Conservation (phyloP, 148 eudicot species). For the Camellia sinensis region DNA sequence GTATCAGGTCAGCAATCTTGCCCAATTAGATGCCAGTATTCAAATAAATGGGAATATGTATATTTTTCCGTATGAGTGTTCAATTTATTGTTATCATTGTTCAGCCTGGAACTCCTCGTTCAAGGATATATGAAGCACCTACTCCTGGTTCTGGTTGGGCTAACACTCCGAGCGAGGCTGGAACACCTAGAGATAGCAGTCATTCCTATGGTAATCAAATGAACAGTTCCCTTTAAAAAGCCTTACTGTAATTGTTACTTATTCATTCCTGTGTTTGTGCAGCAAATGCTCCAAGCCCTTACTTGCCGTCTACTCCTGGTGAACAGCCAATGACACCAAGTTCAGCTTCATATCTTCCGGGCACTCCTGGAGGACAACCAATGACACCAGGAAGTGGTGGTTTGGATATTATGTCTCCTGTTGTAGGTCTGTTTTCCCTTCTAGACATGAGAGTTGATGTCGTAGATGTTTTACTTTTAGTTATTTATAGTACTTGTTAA, state of each 20-base stretch:
- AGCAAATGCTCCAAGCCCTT: constrained; percentile 99
- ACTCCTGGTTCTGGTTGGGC: constrained; percentile 97
- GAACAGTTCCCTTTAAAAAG: neutral
- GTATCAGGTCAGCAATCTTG: constrained; percentile 60
- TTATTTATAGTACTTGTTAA: too few species aligned
- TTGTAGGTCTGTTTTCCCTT: constrained; percentile 48
- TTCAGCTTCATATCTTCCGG: constrained; percentile 77
- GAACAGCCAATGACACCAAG: constrained; percentile 92
- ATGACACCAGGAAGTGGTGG: constrained; percentile 93
- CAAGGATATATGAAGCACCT: constrained; percentile 87
- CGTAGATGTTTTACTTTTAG: too few species aligned
- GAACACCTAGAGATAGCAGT: constrained; percentile 82
- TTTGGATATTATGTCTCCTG: constrained; percentile 96
- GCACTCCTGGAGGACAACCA: constrained; percentile 99
- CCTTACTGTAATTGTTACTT: neutral
- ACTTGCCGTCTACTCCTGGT: constrained; percentile 97
- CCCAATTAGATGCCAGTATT: constrained; percentile 2
- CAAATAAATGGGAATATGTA: neutral
- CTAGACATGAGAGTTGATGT: too few species aligned
- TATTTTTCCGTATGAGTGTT: neutral
- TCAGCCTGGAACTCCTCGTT: constrained; percentile 91
- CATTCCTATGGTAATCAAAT: constrained; percentile 63
- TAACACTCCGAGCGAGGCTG: constrained; percentile 73
- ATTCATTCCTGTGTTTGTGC: constrained; percentile 17
- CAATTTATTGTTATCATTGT: constrained; percentile 7